Evolutionary conservation across 2,329 filamentous ascomycete species (phyloP).

Genomic region (Fusarium xyrophilum): DNA sequence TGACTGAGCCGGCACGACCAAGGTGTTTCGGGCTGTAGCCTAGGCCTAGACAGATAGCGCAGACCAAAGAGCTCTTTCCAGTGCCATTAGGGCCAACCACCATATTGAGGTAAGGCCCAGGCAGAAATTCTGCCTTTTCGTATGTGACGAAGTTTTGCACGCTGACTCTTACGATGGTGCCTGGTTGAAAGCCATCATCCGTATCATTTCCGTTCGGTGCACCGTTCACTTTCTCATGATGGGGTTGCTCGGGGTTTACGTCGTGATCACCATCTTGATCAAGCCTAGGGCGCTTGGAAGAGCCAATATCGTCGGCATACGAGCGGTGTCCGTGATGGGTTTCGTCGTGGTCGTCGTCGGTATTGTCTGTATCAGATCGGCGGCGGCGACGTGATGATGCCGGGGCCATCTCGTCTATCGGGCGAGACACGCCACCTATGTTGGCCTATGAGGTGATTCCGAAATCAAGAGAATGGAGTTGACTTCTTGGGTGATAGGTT

Average conservation of each 20-base stretch:
- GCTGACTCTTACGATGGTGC: slow-evolving; percentile 86
- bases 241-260: slow-evolving; percentile 11
- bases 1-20: slow-evolving; percentile 82
- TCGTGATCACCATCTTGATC: slow-evolving; percentile 34
- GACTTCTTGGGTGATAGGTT: not conserved
- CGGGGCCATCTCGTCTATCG: slow-evolving; percentile 40
- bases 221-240: slow-evolving; percentile 20
- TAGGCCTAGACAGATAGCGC: slow-evolving; percentile 91
- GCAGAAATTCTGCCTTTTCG: slow-evolving; percentile 86
- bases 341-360: slow-evolving; percentile 45
- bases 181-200: slow-evolving; percentile 65
- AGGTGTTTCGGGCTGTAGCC: slow-evolving; percentile 84
- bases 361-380: slow-evolving; percentile 52
- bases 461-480: not conserved
- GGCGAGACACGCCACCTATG: not conserved
- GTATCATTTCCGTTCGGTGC: slow-evolving; percentile 21
- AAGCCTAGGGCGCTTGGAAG: slow-evolving; percentile 49
- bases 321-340: slow-evolving; percentile 34
- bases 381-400: slow-evolving; percentile 51
- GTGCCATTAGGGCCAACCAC: slow-evolving; percentile 99
- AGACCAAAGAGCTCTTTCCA: slow-evolving; percentile 96
- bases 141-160: slow-evolving; percentile 95
- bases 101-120: slow-evolving; percentile 95
- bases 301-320: slow-evolving; percentile 35
- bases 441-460: not conserved